A percentile compares a stretch with the other conserved stretches of the same genome.
These are phyloP conservation scores for Jacaranda copaia DNA, from an alignment of 257 asterid genomes.

Conservation along the genomic window DNA sequence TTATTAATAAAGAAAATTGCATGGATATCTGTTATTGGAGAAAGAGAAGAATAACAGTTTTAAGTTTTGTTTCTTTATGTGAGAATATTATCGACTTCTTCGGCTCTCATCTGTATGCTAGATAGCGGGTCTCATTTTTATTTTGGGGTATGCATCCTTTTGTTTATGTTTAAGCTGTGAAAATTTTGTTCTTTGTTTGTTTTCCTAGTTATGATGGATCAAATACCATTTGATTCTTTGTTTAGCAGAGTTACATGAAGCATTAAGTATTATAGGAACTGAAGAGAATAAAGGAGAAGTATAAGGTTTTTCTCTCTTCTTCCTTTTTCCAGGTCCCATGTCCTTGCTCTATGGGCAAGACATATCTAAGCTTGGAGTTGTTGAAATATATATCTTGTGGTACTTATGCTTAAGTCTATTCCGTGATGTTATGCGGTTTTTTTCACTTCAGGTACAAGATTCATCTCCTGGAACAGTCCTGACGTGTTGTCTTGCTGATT, in stretches of 20 bases:
- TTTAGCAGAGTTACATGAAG: conserved; percentile 17
- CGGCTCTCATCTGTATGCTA: conserved; percentile 13
- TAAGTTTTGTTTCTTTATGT: too few species aligned
- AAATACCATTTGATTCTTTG: background rate
- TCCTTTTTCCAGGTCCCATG: conserved; percentile 42
- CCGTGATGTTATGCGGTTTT: conserved; percentile 6
- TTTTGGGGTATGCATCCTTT: background rate
- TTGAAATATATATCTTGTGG: conserved; percentile 31
- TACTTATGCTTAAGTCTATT: conserved; percentile 32
- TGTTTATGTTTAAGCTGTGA: background rate
- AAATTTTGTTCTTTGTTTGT: conserved; percentile 6
- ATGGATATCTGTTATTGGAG: background rate
- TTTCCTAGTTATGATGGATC: conserved; percentile 20
- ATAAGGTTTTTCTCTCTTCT: conserved; percentile 24
- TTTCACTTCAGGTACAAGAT: conserved; percentile 4
- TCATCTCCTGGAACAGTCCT: conserved; percentile 12
- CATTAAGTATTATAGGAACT: conserved; percentile 22
- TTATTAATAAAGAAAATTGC: background rate
- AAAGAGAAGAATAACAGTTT: background rate
- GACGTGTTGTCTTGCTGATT: conserved; percentile 27
- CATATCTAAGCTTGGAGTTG: conserved; percentile 26
- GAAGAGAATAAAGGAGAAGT: conserved; percentile 32
- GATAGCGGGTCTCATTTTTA: conserved; percentile 3
- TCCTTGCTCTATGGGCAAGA: conserved; percentile 39
- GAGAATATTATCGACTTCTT: too few species aligned